These are phyloP conservation scores for Ustilago sp. DNA, from an alignment of 1,284 basidiomycete genomes.

Conservation along the genomic window DNA sequence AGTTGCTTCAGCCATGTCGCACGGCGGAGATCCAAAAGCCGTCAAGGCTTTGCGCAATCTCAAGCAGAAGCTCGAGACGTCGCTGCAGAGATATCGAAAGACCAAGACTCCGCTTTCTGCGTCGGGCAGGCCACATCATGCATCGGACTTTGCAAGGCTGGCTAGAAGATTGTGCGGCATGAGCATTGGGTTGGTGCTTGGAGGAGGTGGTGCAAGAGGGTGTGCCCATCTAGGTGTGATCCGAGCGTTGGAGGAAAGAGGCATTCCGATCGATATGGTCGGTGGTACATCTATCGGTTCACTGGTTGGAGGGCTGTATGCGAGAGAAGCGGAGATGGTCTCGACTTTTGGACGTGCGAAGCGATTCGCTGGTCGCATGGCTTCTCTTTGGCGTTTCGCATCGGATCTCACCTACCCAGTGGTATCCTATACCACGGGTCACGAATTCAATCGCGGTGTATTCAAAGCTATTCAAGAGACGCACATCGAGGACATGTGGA, in stretches of 20 bases:
- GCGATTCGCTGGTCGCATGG: conserved; percentile 89
- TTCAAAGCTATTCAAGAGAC: conserved; percentile 52
- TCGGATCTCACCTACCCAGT: conserved; percentile 97
- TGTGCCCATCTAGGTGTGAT: conserved; percentile 92
- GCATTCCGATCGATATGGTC: conserved; percentile 89
- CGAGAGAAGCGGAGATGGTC: conserved; percentile 89
- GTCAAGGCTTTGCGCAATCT: conserved; percentile 81
- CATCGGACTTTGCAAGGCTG: conserved; percentile 91
- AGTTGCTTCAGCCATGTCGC: conserved; percentile 19
- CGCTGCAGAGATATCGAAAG: conserved; percentile 79
- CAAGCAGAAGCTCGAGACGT: conserved; percentile 88
- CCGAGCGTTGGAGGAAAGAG: conserved; percentile 88
- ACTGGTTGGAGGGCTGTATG: conserved; percentile 95
- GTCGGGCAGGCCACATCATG: conserved; percentile 75
- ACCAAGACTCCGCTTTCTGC: conserved; percentile 70
- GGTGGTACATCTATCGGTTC: conserved; percentile 86
- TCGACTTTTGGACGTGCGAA: conserved; percentile 88
- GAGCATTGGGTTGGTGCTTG: conserved; percentile 92
- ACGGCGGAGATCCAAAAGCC: conserved; percentile 82
- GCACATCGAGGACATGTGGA: conserved; percentile 96
- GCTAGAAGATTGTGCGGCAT: conserved; percentile 91
- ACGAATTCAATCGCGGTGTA: conserved; percentile 67
- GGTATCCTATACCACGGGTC: conserved; percentile 94
- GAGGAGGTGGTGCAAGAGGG: conserved; percentile 94
- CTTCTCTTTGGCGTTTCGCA: conserved; percentile 91